Evolutionary conservation across 2,329 filamentous ascomycete species (phyloP).

Genomic region (Proliferodiscus dingleyae): DNA sequence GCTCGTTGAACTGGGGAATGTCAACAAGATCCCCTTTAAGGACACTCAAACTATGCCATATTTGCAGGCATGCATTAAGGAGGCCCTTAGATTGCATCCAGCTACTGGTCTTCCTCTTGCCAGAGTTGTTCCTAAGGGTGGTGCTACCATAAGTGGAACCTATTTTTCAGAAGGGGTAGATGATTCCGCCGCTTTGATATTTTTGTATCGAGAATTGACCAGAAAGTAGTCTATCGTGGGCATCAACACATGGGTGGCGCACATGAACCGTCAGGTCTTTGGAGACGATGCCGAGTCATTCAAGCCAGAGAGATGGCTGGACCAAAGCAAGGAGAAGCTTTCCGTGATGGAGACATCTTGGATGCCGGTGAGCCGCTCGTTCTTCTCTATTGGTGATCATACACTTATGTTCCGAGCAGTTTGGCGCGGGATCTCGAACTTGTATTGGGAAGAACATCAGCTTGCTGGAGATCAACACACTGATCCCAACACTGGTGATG

Average conservation of each 20-base stretch:
- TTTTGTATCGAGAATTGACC: background rate
- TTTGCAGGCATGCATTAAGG: constrained; percentile 46
- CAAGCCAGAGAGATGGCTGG: constrained; percentile 46
- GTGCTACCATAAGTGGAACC: constrained; percentile 37
- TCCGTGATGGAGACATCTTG: constrained; percentile 26
- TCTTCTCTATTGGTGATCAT: background rate
- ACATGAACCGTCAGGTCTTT: constrained; percentile 41
- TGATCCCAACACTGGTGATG: constrained; percentile 40
- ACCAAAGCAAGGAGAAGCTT: constrained; percentile 2
- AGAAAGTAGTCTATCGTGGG: constrained; percentile 24
- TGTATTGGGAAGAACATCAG: constrained; percentile 53
- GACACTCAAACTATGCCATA: constrained; percentile 35
- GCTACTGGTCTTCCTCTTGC: constrained; percentile 44
- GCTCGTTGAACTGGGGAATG: no score
- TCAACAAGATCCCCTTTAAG: no score
- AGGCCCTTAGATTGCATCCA: constrained; percentile 46
- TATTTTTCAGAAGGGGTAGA: constrained; percentile 35
- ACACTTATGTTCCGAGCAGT: constrained; percentile 18
- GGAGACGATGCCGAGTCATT: constrained; percentile 42
- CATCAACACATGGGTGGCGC: constrained; percentile 25
- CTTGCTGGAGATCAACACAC: constrained; percentile 55
- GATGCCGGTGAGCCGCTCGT: background rate
- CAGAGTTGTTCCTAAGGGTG: constrained; percentile 41
- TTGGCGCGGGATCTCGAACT: constrained; percentile 34
- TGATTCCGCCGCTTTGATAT: background rate